phyloP scores from a whole-genome alignment of 306 rosid genomes.

The Cicer yamashitae region DNA sequence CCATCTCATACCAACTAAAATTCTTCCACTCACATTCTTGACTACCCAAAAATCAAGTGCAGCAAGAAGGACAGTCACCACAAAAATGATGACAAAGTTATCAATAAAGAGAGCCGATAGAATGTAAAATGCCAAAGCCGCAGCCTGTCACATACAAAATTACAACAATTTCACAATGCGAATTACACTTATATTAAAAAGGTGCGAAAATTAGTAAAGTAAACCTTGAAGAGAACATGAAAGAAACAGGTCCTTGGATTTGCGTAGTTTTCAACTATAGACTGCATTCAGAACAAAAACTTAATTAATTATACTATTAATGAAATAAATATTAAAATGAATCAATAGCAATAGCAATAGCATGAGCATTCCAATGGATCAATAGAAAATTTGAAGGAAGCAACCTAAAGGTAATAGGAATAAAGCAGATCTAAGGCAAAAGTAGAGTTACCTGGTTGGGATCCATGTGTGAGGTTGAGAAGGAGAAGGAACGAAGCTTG shows the following conservation, averaged over 20 bases:
- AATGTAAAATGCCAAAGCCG: constrained; percentile 92
- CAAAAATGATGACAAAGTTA: constrained; percentile 95
- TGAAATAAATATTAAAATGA: constrained; percentile 14
- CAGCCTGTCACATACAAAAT: constrained; percentile 65
- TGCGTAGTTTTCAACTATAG: constrained; percentile 87
- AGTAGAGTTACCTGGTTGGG: constrained; percentile 54
- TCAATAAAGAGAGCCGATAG: constrained; percentile 83
- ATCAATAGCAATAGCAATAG: background rate
- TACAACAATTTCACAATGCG: constrained; percentile 18
- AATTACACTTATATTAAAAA: constrained; percentile 21
- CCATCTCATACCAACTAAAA: constrained; percentile 98
- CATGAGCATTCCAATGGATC: background rate
- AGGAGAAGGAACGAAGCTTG: constrained; percentile 23
- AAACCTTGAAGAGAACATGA: constrained; percentile 96
- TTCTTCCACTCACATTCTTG: constrained; percentile 97
- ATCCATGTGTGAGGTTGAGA: constrained; percentile 50
- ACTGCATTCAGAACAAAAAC: constrained; percentile 56
- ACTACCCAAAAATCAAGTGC: constrained; percentile 99
- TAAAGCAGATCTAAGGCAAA: constrained; percentile 43
- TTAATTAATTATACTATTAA: constrained; percentile 2
- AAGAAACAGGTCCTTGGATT: constrained; percentile 95
- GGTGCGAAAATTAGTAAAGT: background rate
- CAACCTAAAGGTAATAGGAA: background rate
- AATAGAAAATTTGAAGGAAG: background rate
- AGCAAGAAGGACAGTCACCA: constrained; percentile 93